Evolutionary conservation across 192 early-diverging fungal genomes (phyloP).

Genomic region (Coemansia sp.): DNA sequence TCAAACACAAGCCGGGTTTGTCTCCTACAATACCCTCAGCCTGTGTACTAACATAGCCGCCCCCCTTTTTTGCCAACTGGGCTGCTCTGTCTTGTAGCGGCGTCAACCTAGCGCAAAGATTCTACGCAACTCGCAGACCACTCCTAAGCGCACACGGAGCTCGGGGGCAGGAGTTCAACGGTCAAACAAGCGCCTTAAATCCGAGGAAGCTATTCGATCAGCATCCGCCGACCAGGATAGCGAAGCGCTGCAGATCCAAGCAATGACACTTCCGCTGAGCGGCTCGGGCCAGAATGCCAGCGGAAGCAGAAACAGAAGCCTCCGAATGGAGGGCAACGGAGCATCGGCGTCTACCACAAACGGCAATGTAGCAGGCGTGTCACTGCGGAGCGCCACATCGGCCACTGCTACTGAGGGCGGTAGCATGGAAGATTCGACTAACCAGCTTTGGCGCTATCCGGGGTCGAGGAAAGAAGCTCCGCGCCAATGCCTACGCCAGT

Average conservation of each 20-base stretch:
- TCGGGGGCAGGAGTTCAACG: conserved; percentile 21
- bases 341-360: neutral
- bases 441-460: conserved; percentile 30
- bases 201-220: conserved; percentile 12
- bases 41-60: neutral
- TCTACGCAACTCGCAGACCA: conserved; percentile 43
- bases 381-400: neutral
- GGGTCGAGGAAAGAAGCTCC: conserved; percentile 29
- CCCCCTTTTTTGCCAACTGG: neutral
- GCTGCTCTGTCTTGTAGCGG: conserved; percentile 10
- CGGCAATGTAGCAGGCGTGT: conserved; percentile 7
- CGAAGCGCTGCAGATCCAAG: conserved; percentile 7
- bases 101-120: conserved; percentile 28
- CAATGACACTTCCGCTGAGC: conserved; percentile 29
- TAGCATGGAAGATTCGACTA: neutral
- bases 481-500: conserved; percentile 44
- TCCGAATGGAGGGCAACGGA: neutral
- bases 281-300: neutral
- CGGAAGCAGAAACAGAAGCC: neutral
- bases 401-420: conserved; percentile 4
- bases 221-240: conserved; percentile 6
- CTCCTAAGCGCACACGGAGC: conserved; percentile 48
- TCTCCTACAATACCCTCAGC: neutral
- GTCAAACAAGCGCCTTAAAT: conserved; percentile 31
- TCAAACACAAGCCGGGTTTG: neutral